phyloP scores from a whole-genome alignment of 106 monocot species.

The Dendrobium officinale region DNA sequence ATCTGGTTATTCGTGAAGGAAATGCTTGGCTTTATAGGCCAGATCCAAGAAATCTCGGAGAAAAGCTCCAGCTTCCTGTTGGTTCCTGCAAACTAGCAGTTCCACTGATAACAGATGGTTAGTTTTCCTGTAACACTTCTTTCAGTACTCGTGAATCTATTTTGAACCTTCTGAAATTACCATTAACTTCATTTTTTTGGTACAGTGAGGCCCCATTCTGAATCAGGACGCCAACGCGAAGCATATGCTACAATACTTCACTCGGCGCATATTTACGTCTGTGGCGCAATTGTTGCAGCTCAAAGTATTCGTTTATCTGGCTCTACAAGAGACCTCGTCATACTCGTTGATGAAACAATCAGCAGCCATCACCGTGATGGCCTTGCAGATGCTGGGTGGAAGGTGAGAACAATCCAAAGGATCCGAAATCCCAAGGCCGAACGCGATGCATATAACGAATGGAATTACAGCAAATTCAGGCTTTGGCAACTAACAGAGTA shows the following conservation, averaged over 20 bases:
- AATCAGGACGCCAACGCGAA: conserved; percentile 16
- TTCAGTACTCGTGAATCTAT: no score
- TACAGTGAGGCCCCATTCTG: conserved; percentile 12
- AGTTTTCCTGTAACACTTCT: no score
- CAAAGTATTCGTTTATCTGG: conserved; percentile 48
- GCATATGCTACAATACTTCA: conserved; percentile 29
- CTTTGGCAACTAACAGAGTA: conserved; percentile 61
- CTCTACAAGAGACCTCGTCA: conserved; percentile 24
- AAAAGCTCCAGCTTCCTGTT: conserved; percentile 60
- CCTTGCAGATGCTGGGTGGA: conserved; percentile 22
- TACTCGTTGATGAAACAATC: conserved; percentile 47
- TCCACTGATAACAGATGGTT: conserved; percentile 23
- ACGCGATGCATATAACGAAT: conserved; percentile 48
- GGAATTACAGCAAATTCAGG: conserved; percentile 69
- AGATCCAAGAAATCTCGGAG: conserved; percentile 26
- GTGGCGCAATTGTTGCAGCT: conserved; percentile 46
- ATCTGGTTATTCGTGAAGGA: conserved; percentile 42
- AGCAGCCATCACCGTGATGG: conserved; percentile 29
- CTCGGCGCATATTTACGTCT: conserved; percentile 41
- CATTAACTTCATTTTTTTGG: no score
- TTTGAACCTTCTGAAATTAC: no score
- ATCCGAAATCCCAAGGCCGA: conserved; percentile 57
- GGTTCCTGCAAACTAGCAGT: conserved; percentile 71
- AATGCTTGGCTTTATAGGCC: conserved; percentile 71
- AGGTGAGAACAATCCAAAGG: conserved; percentile 37